Percentiles rank a stretch among this genome's conserved stretches.
Evolutionary conservation across 148 eudicot species (phyloP).

Genomic region (Rhododendron griersonianum): DNA sequence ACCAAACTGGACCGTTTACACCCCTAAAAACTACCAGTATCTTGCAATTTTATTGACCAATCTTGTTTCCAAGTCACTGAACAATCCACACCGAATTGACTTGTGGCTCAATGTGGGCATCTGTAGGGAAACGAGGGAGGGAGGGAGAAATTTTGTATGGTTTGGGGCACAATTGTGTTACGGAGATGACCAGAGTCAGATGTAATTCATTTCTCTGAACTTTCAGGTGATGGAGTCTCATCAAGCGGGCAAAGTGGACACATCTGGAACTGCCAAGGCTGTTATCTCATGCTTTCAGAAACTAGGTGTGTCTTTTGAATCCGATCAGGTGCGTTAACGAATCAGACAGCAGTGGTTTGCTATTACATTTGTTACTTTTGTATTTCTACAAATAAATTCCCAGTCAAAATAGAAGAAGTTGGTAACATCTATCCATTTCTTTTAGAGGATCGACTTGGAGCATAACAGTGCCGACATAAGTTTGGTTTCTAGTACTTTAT

Average conservation of each 20-base stretch:
- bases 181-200: not conserved
- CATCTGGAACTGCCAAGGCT: constrained; percentile 97
- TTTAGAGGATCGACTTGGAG: not conserved
- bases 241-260: constrained; percentile 74
- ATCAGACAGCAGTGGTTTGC: not conserved
- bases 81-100: not conserved
- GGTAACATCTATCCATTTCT: not conserved
- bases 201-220: constrained; percentile 2
- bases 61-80: not conserved
- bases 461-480: not conserved
- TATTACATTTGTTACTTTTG: not conserved
- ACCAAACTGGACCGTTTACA: too few relatives aligned
- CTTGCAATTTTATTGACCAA: not conserved
- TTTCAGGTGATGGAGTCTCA: constrained; percentile 87
- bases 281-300: constrained; percentile 92
- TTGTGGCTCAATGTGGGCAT: not conserved
- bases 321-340: constrained; percentile 51
- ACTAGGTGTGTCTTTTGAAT: constrained; percentile 68
- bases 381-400: not conserved
- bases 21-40: not conserved
- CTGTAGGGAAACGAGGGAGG: not conserved
- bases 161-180: not conserved
- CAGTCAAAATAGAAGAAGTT: not conserved
- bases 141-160: not conserved
- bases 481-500: not conserved